Percentiles rank a stretch among this genome's conserved stretches.
Conservation (phyloP, 148 eudicot genomes). For the Polygonum aviculare region DNA sequence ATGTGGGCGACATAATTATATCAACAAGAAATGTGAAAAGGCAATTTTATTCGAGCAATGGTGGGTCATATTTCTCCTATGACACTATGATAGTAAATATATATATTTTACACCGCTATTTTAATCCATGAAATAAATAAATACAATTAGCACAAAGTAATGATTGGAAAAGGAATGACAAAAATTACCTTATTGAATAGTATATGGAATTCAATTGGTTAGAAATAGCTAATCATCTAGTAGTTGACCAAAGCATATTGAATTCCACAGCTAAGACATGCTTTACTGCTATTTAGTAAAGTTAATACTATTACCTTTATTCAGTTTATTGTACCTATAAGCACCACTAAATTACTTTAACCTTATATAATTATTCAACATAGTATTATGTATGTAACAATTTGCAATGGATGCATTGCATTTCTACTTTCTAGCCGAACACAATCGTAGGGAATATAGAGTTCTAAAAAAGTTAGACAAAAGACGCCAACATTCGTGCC, state of each 20-base stretch:
- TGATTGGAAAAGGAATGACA: not conserved
- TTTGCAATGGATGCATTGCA: no score
- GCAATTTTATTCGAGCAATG: not conserved
- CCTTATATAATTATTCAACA: not conserved
- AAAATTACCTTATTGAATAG: not conserved
- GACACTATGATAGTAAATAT: not conserved
- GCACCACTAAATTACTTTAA: not conserved
- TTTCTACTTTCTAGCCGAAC: no score
- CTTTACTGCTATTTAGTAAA: not conserved
- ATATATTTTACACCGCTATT: not conserved
- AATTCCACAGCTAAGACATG: not conserved
- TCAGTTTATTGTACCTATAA: not conserved
- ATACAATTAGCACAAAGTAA: not conserved
- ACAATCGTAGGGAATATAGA: no score
- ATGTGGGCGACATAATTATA: not conserved
- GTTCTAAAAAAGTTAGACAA: no score
- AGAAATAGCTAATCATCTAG: not conserved
- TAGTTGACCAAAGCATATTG: slow-evolving; percentile 1
- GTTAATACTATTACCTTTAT: not conserved
- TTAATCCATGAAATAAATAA: not conserved
- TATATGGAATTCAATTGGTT: not conserved
- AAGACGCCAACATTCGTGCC: no score
- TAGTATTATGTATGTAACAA: no score
- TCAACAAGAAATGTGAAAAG: not conserved
- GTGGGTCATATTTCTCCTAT: not conserved